Evolutionary conservation across 371 early-diverging fungal genomes (phyloP).

Genomic region (Zychaea mexicana): DNA sequence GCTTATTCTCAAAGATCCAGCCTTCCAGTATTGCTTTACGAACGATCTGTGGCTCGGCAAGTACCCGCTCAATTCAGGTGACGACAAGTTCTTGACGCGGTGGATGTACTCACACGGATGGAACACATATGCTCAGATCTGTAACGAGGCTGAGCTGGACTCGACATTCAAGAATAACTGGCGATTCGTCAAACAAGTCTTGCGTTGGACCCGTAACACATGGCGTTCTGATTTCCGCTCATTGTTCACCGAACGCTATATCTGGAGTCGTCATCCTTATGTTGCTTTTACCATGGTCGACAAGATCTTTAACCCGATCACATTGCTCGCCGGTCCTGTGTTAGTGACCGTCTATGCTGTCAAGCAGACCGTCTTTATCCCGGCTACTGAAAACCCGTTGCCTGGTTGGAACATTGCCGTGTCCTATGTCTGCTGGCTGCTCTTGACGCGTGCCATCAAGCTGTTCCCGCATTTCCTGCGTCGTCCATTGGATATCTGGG

Average conservation of each 20-base stretch:
- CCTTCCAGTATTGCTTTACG: constrained; percentile 70
- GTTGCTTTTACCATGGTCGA: constrained; percentile 77
- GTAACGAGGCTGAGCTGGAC: constrained; percentile 64
- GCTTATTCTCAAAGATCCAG: constrained; percentile 68
- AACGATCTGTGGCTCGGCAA: constrained; percentile 71
- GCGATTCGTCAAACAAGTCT: constrained; percentile 70
- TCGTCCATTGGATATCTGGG: constrained; percentile 64
- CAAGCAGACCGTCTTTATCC: constrained; percentile 17
- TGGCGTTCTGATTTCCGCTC: constrained; percentile 73
- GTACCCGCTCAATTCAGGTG: constrained; percentile 74
- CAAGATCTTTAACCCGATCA: constrained; percentile 74
- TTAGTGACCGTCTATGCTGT: constrained; percentile 53
- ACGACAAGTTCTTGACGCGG: constrained; percentile 75
- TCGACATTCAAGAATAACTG: constrained; percentile 80
- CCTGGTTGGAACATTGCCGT: constrained; percentile 57
- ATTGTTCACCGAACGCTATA: constrained; percentile 62
- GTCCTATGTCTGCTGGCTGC: constrained; percentile 61
- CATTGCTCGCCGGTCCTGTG: constrained; percentile 66
- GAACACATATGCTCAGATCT: constrained; percentile 70
- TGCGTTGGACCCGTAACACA: constrained; percentile 76
- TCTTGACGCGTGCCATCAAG: constrained; percentile 63
- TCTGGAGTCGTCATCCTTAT: constrained; percentile 70
- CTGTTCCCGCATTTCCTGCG: constrained; percentile 60
- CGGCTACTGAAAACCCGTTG: constrained; percentile 16
- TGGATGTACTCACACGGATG: constrained; percentile 73